These are phyloP conservation scores for Chloris gayana DNA, from an alignment of 176 grass and related monocot genomes.

Conservation along the genomic window DNA sequence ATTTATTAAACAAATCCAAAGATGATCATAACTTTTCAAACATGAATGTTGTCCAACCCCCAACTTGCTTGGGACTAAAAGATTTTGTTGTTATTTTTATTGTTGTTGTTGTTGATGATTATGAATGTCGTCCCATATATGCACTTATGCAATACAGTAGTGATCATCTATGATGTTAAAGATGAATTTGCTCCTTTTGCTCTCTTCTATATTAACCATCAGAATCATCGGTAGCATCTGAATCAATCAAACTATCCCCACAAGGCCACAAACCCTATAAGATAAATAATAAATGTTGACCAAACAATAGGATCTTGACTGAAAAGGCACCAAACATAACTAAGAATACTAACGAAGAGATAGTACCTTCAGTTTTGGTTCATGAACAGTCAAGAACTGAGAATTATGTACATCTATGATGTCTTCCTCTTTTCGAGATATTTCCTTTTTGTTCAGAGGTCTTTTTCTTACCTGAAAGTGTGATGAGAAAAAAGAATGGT, in stretches of 20 bases:
- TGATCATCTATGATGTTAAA: not conserved
- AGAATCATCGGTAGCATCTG: slow-evolving; percentile 18
- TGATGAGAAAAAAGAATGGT: slow-evolving; percentile 16
- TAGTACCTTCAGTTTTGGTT: slow-evolving; percentile 71
- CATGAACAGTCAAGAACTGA: slow-evolving; percentile 64
- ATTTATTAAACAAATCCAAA: slow-evolving; percentile 2
- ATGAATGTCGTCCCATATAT: not conserved
- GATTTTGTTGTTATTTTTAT: too few species aligned
- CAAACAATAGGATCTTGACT: not conserved
- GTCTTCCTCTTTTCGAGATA: slow-evolving; percentile 71
- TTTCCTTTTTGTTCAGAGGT: slow-evolving; percentile 72
- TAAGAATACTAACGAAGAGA: slow-evolving; percentile 4
- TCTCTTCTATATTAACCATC: not conserved
- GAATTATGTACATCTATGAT: slow-evolving; percentile 58
- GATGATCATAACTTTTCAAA: not conserved
- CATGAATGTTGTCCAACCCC: too few species aligned
- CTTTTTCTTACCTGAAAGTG: slow-evolving; percentile 66
- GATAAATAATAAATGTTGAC: not conserved
- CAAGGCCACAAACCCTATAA: not conserved
- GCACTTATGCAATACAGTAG: not conserved
- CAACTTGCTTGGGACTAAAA: too few species aligned
- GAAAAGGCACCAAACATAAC: slow-evolving; percentile 4
- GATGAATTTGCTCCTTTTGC: not conserved
- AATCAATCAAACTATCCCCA: not conserved
- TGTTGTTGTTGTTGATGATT: too few species aligned